Evolutionary conservation across 1,139 yeast genomes (phyloP), one percentile per base, ranked within the genome.

Genomic region (Eremothecium coryli): DNA sequence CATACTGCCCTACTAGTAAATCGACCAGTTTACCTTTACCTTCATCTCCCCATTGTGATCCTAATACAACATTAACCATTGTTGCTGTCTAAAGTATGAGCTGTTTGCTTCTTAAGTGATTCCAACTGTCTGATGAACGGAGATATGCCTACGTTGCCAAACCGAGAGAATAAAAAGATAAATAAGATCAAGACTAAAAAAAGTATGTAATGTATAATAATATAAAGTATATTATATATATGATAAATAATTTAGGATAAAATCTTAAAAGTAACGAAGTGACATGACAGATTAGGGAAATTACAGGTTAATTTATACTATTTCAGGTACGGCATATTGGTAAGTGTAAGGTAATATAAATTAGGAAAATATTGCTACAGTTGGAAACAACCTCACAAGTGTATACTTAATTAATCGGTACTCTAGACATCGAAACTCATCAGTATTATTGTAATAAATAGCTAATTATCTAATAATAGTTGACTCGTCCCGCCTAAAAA

Each of bases 1-100:
- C 98, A 50, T 88, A 80, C 49, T 84, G 77, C 54, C 86, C 96
- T 62, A 96, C 90, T 38, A 90, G 71, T 40, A 90, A 70, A 60
- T 90, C 98, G 37, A 90, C 98, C 40, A 90, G 72, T 64, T 93
- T 90, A 40, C 99, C 99, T 61, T 90, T 90, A 58, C 99, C 99
- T 74, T 90, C 99, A 59, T 90, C 99, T 45, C 99, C 99, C 98
- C 98, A 90, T 65, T 90, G 98, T 62, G 96, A 69, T 42, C 98
- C 98, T 55, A 90, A 73, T 38, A 90, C 97, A 49, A 90, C 97
- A 53, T 62, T 61, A 46, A 63, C 64, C 68, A 63, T 62, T 11
- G 18, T 46, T 23, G 8, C n/a, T 21, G 14, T 11, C 20, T n/a
- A 13, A 22, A 13, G 12, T 13, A 13, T 11, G 4, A 22, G n/a